These are phyloP conservation scores for Apophysomyces sp. DNA, from an alignment of 371 early-diverging fungal species.

Conservation along the genomic window DNA sequence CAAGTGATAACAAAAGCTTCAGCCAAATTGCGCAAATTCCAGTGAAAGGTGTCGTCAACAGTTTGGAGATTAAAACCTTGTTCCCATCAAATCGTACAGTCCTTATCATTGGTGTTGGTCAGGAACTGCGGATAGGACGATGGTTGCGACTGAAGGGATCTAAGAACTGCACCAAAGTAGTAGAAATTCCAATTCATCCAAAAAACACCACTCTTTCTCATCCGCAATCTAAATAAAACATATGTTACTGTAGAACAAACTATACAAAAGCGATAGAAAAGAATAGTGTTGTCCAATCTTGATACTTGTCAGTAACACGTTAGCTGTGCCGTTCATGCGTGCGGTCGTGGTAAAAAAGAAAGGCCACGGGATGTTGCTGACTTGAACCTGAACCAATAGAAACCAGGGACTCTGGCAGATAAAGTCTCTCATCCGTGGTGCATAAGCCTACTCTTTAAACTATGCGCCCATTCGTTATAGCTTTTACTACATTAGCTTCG, in stretches of 20 bases:
- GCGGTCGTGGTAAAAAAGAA: neutral
- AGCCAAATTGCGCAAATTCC: constrained; percentile 57
- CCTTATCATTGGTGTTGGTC: constrained; percentile 81
- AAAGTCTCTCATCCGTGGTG: neutral
- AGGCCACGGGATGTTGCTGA: neutral
- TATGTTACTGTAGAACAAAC: neutral
- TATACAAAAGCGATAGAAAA: neutral
- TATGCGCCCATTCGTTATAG: constrained; percentile 1
- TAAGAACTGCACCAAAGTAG: constrained; percentile 64
- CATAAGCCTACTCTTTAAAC: neutral
- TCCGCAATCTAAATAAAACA: neutral
- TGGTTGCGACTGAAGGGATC: constrained; percentile 78
- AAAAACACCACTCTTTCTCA: constrained; percentile 1
- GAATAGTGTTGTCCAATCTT: neutral
- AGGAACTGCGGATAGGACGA: constrained; percentile 89
- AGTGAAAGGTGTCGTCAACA: constrained; percentile 55
- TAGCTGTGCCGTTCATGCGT: neutral
- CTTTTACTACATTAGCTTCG: neutral
- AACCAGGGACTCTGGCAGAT: neutral
- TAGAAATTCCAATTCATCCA: constrained; percentile 36
- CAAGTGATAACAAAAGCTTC: constrained; percentile 68
- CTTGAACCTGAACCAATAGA: neutral
- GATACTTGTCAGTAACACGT: neutral
- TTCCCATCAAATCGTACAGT: constrained; percentile 50
- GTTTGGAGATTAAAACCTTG: constrained; percentile 50